Evolutionary conservation across 768 basidiomycete species (phyloP), one percentile per base, ranked within the genome.

Genomic region (Lactarius akahatsu): DNA sequence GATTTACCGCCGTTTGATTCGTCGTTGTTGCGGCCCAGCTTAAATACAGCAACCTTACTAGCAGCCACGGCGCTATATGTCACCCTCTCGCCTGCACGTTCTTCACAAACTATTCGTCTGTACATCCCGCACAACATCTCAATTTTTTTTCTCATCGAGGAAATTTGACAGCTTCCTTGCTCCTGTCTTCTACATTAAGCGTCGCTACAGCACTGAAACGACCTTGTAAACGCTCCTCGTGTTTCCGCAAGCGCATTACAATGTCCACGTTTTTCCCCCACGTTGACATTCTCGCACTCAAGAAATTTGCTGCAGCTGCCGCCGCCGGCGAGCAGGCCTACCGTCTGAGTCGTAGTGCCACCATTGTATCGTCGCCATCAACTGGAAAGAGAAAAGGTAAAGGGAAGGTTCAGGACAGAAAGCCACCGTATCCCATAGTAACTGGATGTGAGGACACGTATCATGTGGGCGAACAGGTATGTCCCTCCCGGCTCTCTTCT

Each of bases 401-500:
- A 36, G 34, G 61, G 8, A 61, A 72, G 58, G 34, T 56, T 11
- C 69, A 57, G 45, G 69, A 70, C 26, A 69, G 36, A 16, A 62
- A 40, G 28, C 8, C 54, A 36, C 57, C 62, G 18, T 69, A 69
- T 34, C 75, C 75, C 3, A 61, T 65, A 13, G 71, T 76, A 15
- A 57, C 61, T 38, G 62, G 61, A 47, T 71, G 70, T 59, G 63
- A 72, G 64, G 76, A 76, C 59, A 60, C 75, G 56, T 57, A 47
- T 18, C 73, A 76, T 73, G 72, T 66, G 36, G 75, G 75, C 54
- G 74, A 75, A 62, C 69, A 75, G 66, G 75, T 73, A 66, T 32
- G 73, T 50, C 40, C 30, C 50, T 52, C 59, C 52, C 47, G 38
- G 34, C 62, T 10, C 32, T 28, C 38, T 20, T 36, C 63, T 28